Evolutionary conservation across 768 basidiomycete genomes (phyloP).

Genomic region (Mycena kentingensis): DNA sequence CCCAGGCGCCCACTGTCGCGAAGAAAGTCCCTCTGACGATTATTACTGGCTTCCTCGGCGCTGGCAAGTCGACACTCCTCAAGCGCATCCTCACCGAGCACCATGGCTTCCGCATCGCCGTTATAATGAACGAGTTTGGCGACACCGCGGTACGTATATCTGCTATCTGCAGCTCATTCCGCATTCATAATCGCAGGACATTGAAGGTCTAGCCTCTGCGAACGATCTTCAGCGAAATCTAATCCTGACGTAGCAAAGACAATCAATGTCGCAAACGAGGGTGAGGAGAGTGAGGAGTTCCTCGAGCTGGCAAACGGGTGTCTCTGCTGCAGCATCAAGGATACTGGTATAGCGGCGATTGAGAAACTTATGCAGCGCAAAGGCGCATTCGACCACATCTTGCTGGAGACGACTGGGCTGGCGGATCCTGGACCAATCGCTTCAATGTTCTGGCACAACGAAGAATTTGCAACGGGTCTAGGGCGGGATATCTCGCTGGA

Average conservation of each 20-base stretch:
- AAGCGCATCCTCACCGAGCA: conserved; percentile 88
- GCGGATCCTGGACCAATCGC: conserved; percentile 96
- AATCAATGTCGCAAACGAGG: conserved; percentile 77
- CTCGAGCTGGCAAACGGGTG: conserved; percentile 96
- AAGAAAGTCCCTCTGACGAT: conserved; percentile 80
- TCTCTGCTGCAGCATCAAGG: conserved; percentile 97
- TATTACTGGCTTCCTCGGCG: conserved; percentile 92
- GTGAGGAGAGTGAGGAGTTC: conserved; percentile 77
- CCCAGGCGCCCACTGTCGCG: not conserved
- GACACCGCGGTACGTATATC: conserved; percentile 78
- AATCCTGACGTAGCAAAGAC: conserved; percentile 48
- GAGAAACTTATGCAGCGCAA: conserved; percentile 87
- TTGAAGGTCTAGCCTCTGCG: conserved; percentile 69
- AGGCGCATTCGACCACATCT: conserved; percentile 91
- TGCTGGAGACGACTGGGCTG: conserved; percentile 93
- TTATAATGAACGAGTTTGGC: conserved; percentile 98
- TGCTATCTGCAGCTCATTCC: conserved; percentile 4
- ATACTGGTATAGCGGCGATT: conserved; percentile 89
- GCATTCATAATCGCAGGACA: conserved; percentile 59
- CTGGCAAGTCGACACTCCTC: conserved; percentile 91
- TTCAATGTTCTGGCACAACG: conserved; percentile 85
- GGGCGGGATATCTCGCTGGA: conserved; percentile 76
- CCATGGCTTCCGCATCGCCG: conserved; percentile 95
- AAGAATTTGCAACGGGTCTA: conserved; percentile 71
- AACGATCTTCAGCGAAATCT: not conserved